Conservation (phyloP, 352 stramenopile genomes). For the Pythium volutum region DNA sequence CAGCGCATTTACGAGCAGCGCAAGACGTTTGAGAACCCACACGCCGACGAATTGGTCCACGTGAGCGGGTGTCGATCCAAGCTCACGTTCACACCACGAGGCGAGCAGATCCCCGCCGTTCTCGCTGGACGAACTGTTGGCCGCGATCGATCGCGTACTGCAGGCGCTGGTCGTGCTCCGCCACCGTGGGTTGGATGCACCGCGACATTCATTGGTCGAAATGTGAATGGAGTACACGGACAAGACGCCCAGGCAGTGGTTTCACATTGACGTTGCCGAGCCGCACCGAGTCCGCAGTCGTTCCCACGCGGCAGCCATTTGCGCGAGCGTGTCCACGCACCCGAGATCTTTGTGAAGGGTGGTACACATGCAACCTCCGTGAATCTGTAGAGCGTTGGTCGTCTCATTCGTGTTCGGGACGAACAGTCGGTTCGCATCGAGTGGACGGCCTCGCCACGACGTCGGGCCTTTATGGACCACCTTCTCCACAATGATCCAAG, state of each 20-base stretch:
- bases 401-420: background rate
- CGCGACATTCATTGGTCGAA: constrained; percentile 8
- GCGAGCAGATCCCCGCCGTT: background rate
- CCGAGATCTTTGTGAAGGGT: constrained; percentile 9
- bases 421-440: background rate
- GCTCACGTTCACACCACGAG: background rate
- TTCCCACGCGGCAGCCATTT: background rate
- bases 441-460: background rate
- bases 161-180: constrained; percentile 11
- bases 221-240: background rate
- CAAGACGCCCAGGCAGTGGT: background rate
- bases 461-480: background rate
- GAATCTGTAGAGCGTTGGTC: constrained; percentile 13
- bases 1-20: background rate
- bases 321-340: background rate
- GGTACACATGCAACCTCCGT: constrained; percentile 13
- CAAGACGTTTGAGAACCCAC: background rate
- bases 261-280: constrained; percentile 2
- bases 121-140: background rate
- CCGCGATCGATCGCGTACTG: constrained; percentile 5
- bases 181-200: constrained; percentile 11
- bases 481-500: background rate
- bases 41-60: background rate
- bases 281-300: background rate
- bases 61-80: background rate